Evolutionary conservation across 2,329 filamentous ascomycete species (phyloP), one percentile per base, ranked within the genome.

Genomic region (Colletotrichum ledebouriae): DNA sequence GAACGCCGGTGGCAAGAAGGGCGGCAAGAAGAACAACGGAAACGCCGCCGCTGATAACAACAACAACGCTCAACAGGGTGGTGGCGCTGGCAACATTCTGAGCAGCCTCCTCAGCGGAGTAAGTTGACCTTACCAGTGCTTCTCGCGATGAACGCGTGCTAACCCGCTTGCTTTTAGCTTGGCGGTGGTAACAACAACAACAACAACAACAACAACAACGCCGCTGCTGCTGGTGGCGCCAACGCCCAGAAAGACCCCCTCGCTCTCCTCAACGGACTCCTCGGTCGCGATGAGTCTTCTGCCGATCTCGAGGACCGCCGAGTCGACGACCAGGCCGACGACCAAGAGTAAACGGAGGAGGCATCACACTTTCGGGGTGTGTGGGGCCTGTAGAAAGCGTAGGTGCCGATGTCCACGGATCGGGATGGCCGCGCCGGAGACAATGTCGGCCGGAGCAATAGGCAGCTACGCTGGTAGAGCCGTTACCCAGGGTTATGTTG

Each of bases 391-490:
- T 39, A 13, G 50, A 1, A 20, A 17, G 17, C 2, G 17, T 17
- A 25, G 25, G 25, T 25, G 50, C 33, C 50, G 17, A 53, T 44
- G 39, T 47, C 25, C 53, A 11, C 58, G 42, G 34, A 56, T 34
- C 15, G 6, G 12, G 5, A 44, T 1, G 34, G 39, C 37, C 39
- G 41, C 29, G 61, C 42, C 34, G 42, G 12, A 37, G 37, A 17
- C 34, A 7, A 42, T 42, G 17, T 25, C 22, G 42, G 29, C 39
- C 34, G 41, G 41, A 50, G 55, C 33, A 53, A 53, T 12, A 52
- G 58, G 47, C 46, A 66, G 56, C 49, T 66, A 66, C 56, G 49
- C 61, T 57, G 55, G 66, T 44, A 44, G 55, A 66, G 62, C 56
- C 65, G 66, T 59, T 68, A 49, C 41, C 46, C 37, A 50, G 25